Evolutionary conservation across 2,329 filamentous ascomycete species (phyloP), one percentile per base, ranked within the genome.

Genomic region (Neodidymelliopsis sp.): DNA sequence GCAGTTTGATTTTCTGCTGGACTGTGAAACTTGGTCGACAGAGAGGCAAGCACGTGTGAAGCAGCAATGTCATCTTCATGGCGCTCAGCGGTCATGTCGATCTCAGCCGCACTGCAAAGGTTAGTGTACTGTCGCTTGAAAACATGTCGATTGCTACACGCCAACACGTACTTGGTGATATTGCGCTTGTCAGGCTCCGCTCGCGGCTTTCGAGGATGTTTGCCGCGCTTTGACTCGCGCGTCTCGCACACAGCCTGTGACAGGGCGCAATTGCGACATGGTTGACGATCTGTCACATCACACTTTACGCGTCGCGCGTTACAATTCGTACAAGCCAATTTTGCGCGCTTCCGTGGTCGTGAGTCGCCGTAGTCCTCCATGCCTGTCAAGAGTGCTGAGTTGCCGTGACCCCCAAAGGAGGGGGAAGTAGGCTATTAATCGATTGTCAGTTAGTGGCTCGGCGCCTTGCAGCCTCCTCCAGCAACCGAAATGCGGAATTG

Each of bases 301-400:
- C 76, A 79, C 41, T 75, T 75, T 25, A 78, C 75, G 24, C 75
- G 70, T 23, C 75, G 72, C n/a, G 72, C 62, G 48, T 78, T 77
- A 53, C 76, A 78, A 18, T 72, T 70, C 27, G 71, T 63, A 50
- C 76, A 79, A 6, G 76, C 75, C 48, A 75, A 65, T 49, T 74
- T 75, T 22, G 76, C 75, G 33, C 76, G 71, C 35, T 65, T 67
- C 23, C 60, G 52, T 29, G 60, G 60, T 25, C 54, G 62, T 41
- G 58, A 55, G 31, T 43, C 53, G 34, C 49, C 57, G 49, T 51
- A 50, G 13, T 37, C 41, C 25, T 41, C 45, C 38, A 25, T 49
- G 52, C 45, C 50, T 53, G 34, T 22, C 30, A 27, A 34, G 30
- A 13, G 40, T 50, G 56, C 54, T 38, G 42, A 52, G 42, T 52